Evolutionary conservation across 192 early-diverging fungal genomes (phyloP), one percentile per base, ranked within the genome.

Genomic region (Coemansia sp.): DNA sequence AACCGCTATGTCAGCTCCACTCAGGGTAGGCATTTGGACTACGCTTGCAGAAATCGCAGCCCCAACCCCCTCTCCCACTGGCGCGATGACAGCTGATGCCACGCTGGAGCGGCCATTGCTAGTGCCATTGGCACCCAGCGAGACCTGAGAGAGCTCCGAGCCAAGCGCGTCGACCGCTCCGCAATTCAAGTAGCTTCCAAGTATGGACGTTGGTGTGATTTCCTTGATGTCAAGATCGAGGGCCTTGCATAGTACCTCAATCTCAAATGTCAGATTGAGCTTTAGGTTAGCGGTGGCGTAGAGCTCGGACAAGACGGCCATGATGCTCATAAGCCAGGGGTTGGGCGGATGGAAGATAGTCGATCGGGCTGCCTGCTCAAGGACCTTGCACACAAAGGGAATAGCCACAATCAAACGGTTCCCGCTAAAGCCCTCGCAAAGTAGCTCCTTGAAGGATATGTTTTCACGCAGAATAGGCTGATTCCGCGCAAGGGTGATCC

Each of bases 341-440:
- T 96, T 97, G 31, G 97, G 95, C 10, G 93, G 92, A 57, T 88
- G 89, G 80, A 99, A 99, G 3, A 98, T 89, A 56, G 86, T 92
- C 65, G 90, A 94, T 42, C 86, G 85, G 23, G 83, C 83, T 51
- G 90, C 87, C 74, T 96, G 94, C 66, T 97, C 95, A 51, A 99
- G 81, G 0, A 98, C 93, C 76, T 98, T 97, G 85, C 97, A 99
- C 9, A 96, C 93, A 71, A 99, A 99, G 35, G 97, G 97, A 62
- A 99, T 97, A 5, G 93, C 95, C 14, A 98, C 93, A 83, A 96
- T 94, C 33, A 99, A 83, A 16, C 95, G 78, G 51, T 90, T 88
- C 37, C 83, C 86, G 63, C 90, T 90, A 70, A 90, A 97, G 3
- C 97, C 97, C 83, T 99, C 93, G 58, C 97, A 78, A 50, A 99